These are phyloP conservation scores for Tolypocladium nubicola DNA, from an alignment of 2,329 filamentous ascomycete species.

Conservation along the genomic window DNA sequence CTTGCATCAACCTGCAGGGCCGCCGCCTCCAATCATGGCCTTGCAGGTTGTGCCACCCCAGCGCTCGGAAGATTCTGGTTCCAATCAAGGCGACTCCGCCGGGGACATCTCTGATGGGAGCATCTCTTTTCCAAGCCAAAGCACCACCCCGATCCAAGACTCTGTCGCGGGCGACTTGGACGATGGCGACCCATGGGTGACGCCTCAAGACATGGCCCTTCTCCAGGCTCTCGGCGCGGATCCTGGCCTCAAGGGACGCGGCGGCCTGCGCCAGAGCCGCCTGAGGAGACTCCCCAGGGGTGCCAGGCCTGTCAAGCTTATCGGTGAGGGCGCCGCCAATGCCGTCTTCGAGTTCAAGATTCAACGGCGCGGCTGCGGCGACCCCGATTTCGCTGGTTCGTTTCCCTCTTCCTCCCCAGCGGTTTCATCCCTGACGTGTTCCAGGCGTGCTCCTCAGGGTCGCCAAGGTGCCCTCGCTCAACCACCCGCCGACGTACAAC, in stretches of 20 bases:
- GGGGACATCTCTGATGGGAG: constrained; percentile 7
- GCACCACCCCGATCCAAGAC: constrained; percentile 1
- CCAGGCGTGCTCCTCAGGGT: constrained; percentile 26
- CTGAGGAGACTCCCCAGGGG: constrained; percentile 23
- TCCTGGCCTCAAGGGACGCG: constrained; percentile 1
- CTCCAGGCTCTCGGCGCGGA: constrained; percentile 9
- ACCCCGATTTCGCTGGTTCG: constrained; percentile 23
- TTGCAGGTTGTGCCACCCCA: constrained; percentile 12
- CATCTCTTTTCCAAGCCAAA: constrained; percentile 5
- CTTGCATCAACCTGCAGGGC: constrained; percentile 13
- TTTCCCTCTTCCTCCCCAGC: constrained; percentile 5
- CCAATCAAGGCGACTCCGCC: constrained; percentile 9
- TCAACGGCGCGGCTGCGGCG: constrained; percentile 19
- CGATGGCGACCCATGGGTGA: constrained; percentile 11
- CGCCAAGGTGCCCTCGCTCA: constrained; percentile 23
- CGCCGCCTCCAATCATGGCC: constrained; percentile 14
- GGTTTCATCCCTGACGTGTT: background rate
- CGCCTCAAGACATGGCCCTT: constrained; percentile 11
- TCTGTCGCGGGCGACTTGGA: constrained; percentile 2
- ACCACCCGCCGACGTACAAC: constrained; percentile 21
- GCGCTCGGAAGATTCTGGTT: constrained; percentile 9
- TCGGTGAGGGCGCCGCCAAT: constrained; percentile 67
- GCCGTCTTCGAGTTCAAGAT: constrained; percentile 55
- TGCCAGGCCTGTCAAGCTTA: constrained; percentile 26
- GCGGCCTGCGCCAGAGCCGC: constrained; percentile 2